Evolutionary conservation across 441 rosid genomes (phyloP).

Genomic region (Iberis amara): DNA sequence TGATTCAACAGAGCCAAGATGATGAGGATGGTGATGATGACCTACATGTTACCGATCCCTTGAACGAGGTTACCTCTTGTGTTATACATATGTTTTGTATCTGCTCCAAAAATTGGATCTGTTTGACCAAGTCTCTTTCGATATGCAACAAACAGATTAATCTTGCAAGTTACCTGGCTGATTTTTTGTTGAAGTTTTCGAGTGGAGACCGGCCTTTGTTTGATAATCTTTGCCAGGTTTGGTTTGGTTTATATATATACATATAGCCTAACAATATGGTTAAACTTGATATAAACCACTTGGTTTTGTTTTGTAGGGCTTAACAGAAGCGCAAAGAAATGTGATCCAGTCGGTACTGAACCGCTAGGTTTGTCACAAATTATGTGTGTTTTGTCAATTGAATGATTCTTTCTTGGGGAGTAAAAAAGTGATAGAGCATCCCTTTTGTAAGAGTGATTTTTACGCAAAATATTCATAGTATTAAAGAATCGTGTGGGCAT

Average conservation of each 20-base stretch:
- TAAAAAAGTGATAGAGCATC: conserved; percentile 13
- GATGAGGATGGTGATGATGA: conserved; percentile 55
- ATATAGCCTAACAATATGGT: conserved; percentile 1
- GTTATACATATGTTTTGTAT: neutral
- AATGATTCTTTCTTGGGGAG: conserved; percentile 18
- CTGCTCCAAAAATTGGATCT: conserved; percentile 5
- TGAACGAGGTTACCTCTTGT: conserved; percentile 56
- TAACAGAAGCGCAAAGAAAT: conserved; percentile 43
- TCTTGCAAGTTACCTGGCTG: conserved; percentile 58
- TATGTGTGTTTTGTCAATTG: conserved; percentile 6
- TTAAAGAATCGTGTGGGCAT: too few relatives aligned
- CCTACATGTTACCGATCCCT: conserved; percentile 52
- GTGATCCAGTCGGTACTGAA: conserved; percentile 43
- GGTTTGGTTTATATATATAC: conserved; percentile 3
- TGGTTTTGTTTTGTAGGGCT: conserved; percentile 38
- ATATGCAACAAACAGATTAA: conserved; percentile 48
- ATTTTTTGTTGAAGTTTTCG: conserved; percentile 52
- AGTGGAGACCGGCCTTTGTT: conserved; percentile 45
- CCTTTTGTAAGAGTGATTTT: conserved; percentile 21
- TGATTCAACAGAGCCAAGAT: conserved; percentile 49
- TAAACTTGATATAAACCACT: conserved; percentile 16
- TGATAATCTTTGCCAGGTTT: conserved; percentile 66
- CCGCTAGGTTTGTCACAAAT: conserved; percentile 32
- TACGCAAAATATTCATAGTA: neutral
- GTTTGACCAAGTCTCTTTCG: conserved; percentile 10